Base-by-base conservation (phyloP, 2,329 filamentous ascomycete genomes). In the Fusarium circinatum region DNA sequence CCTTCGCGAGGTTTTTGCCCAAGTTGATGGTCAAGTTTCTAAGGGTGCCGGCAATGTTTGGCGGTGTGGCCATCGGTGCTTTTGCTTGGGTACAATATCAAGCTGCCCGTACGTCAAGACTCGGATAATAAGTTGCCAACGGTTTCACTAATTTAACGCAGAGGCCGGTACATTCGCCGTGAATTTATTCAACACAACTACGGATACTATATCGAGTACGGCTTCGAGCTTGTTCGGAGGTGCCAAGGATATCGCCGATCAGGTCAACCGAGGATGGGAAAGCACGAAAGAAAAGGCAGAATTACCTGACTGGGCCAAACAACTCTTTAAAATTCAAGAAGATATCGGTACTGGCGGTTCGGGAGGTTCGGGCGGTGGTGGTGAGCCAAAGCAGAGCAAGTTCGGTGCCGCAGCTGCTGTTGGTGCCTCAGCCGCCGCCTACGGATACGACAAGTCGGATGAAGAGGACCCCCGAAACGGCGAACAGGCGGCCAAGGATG, bases 51-150 rank as follows among this genome's bases (percentile, higher is more conserved):
- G 96, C 96, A 65, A 92, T 98, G 85, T 95, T 98, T 78, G 96
- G 96, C 47, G 95, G 94, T 47, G 89, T 95, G 52, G 94, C 95
- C 79, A 89, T 99, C 75, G 95, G 94, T 20, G 94, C 93, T 6
- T 85, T 97, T 67, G 95, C 95, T 32, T 99, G 98, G 88, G 85
- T 99, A 55, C 96, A 99, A 81, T 98, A 99, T 81, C 96, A 99
- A 83, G 96, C 96, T 72, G 91, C 92, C 63, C 93, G 93, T 95
- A 88, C 72, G 93, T 88, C 51, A 22, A 26, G 24, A 55, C 12
- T 45, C 20, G 15, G 51, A 60, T 17, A 15, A 15, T 26, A 38
- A 13, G 1, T n/a, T 20, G 69, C 47, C 17, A 49, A 45, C 24
- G 51, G 39, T 9, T 22, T 59, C 49, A 36, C 81, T 83, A 68